phyloP scores from a whole-genome alignment of 306 rosid genomes.

The Corylus avellana region DNA sequence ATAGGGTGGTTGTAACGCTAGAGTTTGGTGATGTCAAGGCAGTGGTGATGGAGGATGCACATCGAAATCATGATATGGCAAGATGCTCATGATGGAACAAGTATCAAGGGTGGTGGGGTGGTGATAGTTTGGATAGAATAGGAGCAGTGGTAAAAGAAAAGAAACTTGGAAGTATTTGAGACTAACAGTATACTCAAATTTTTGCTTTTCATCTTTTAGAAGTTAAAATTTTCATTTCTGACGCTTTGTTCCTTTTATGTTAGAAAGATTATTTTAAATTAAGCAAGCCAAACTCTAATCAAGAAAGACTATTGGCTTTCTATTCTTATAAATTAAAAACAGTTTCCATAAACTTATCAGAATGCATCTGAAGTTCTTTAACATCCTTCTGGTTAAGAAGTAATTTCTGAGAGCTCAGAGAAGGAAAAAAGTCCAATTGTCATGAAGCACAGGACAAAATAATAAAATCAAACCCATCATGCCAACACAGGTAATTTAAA shows the following conservation, averaged over 20 bases:
- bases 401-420: background rate
- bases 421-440: no score
- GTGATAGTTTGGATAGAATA: background rate
- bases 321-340: no score
- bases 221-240: background rate
- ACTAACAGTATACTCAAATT: background rate
- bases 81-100: background rate
- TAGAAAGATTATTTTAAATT: background rate
- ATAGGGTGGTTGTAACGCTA: background rate
- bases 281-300: no score
- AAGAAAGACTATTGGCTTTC: background rate
- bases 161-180: background rate
- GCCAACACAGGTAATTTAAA: background rate
- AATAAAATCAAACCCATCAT: background rate
- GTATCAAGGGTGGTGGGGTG: background rate
- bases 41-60: background rate
- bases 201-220: background rate
- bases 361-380: background rate
- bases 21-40: background rate
- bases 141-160: background rate
- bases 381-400: background rate
- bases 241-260: background rate
- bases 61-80: background rate
- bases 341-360: background rate
- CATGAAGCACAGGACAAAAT: background rate